Evolutionary conservation across 345 rosid species (phyloP).

Genomic region (Turnera subulata): DNA sequence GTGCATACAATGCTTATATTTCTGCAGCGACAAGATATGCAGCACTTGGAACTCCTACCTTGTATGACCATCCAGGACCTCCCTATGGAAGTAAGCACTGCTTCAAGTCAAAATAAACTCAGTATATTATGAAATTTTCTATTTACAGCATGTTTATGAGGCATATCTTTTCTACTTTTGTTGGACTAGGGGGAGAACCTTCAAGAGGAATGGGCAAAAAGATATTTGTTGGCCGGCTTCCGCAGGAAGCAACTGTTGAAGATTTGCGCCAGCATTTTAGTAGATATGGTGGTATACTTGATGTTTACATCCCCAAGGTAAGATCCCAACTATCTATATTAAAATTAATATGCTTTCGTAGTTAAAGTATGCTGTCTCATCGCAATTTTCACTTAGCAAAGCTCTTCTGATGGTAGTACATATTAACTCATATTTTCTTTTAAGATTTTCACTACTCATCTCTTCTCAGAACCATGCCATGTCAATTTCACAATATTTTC

Average conservation of each 20-base stretch:
- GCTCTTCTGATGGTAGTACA: too few relatives aligned
- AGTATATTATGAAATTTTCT: background rate
- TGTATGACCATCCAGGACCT: conserved; percentile 80
- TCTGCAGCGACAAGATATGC: conserved; percentile 98
- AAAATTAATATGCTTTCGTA: too few relatives aligned
- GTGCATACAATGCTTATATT: conserved; percentile 98
- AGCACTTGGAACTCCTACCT: conserved; percentile 85
- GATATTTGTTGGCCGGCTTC: conserved; percentile 96
- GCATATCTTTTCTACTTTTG: background rate
- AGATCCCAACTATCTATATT: background rate
- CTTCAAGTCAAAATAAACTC: background rate
- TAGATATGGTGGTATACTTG: conserved; percentile 87
- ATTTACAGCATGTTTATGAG: background rate
- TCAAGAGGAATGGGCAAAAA: conserved; percentile 78
- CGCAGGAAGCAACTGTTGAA: conserved; percentile 86
- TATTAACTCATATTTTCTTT: too few relatives aligned
- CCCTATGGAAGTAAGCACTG: conserved; percentile 74
- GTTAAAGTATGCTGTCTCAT: too few relatives aligned
- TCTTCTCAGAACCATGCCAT: too few relatives aligned
- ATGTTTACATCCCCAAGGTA: conserved; percentile 86
- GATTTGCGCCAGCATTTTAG: conserved; percentile 86
- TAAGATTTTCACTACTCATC: too few relatives aligned
- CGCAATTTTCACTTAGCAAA: too few relatives aligned
- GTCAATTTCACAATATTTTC: too few relatives aligned
- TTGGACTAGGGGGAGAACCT: conserved; percentile 57